Evolutionary conservation across 2,329 filamentous ascomycete species (phyloP).

Genomic region (Trichoderma sp.): DNA sequence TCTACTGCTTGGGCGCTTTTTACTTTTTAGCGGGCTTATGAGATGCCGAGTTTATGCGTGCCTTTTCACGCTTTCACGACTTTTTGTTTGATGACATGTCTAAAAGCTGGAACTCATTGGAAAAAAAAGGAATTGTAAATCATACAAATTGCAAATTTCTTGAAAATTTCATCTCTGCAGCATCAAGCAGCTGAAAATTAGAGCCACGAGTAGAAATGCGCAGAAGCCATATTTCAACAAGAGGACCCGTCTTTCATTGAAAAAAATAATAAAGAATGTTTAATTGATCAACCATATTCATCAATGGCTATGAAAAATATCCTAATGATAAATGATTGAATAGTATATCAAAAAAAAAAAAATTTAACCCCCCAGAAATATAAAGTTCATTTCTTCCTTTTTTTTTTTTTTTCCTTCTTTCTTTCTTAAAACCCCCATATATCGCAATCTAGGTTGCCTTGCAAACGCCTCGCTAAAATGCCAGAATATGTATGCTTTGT

Average conservation of each 20-base stretch:
- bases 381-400: background rate
- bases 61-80: background rate
- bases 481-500: slow-evolving; percentile 6
- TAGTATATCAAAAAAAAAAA: background rate
- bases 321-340: background rate
- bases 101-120: background rate
- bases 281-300: background rate
- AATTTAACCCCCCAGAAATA: background rate
- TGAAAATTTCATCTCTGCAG: background rate
- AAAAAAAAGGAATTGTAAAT: background rate
- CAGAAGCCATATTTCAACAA: background rate
- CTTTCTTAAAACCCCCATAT: background rate
- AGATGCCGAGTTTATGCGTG: slow-evolving; percentile 1
- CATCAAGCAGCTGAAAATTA: background rate
- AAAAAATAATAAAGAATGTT: background rate
- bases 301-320: slow-evolving; percentile 5
- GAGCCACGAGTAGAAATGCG: background rate
- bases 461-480: slow-evolving; percentile 21
- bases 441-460: slow-evolving; percentile 8
- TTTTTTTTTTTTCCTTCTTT: background rate
- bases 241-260: background rate
- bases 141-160: background rate
- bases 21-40: background rate
- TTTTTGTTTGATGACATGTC: background rate
- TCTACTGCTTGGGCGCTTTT: background rate